phyloP scores from a whole-genome alignment of 805 yeast genomes.

The Kuraishia molischiana region DNA sequence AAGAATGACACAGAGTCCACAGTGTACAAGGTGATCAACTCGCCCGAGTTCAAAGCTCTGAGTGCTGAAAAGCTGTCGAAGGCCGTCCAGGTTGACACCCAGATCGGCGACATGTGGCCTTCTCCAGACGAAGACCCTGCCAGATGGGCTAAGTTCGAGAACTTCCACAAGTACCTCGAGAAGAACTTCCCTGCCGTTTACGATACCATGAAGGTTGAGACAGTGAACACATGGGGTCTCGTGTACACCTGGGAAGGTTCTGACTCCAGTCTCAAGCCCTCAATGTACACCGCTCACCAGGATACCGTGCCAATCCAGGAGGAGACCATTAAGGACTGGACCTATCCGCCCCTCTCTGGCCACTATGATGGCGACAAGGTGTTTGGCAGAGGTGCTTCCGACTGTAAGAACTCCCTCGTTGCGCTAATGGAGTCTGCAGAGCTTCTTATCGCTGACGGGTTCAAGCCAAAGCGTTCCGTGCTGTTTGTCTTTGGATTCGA shows the following conservation, averaged over 20 bases:
- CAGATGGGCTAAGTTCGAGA: slow-evolving; percentile 35
- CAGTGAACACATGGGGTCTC: slow-evolving; percentile 51
- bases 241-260: slow-evolving; percentile 56
- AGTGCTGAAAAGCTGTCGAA: slow-evolving; percentile 36
- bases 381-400: slow-evolving; percentile 70
- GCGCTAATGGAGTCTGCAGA: slow-evolving; percentile 58
- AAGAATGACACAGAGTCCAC: too few relatives aligned
- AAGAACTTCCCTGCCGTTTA: slow-evolving; percentile 47
- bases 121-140: slow-evolving; percentile 40
- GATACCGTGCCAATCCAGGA: slow-evolving; percentile 70
- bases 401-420: slow-evolving; percentile 58
- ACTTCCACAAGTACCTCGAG: slow-evolving; percentile 44
- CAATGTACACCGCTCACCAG: slow-evolving; percentile 61
- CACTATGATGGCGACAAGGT: slow-evolving; percentile 51
- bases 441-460: slow-evolving; percentile 38
- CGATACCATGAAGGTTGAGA: slow-evolving; percentile 35
- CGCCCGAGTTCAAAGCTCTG: slow-evolving; percentile 19
- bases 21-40: slow-evolving; percentile 22
- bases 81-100: slow-evolving; percentile 56
- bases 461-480: slow-evolving; percentile 51
- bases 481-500: slow-evolving; percentile 65
- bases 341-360: slow-evolving; percentile 53
- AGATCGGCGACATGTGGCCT: slow-evolving; percentile 36
- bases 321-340: slow-evolving; percentile 48
- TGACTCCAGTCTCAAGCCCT: slow-evolving; percentile 40